Conservation (phyloP, 2,329 filamentous ascomycete genomes). For the Chaetomium strumarium region DNA sequence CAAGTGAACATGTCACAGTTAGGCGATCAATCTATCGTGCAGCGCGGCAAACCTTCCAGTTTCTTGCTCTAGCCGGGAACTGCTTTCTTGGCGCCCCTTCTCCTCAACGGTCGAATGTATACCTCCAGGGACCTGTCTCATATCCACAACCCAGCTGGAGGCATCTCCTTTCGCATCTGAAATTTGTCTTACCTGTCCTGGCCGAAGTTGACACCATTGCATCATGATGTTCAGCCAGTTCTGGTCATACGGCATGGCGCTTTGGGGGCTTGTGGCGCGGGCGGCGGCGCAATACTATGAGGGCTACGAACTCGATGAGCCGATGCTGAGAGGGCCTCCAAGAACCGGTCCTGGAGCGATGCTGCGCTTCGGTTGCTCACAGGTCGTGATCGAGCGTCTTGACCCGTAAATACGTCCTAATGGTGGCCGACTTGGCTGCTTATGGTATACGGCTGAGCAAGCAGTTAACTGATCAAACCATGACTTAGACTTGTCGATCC, state of each 20-base stretch:
- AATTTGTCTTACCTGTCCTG: neutral
- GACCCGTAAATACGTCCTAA: neutral
- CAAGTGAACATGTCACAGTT: neutral
- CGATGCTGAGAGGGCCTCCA: neutral
- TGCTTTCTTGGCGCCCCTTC: neutral
- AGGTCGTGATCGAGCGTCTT: conserved; percentile 7
- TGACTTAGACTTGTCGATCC: conserved; percentile 22
- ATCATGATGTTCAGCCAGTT: neutral
- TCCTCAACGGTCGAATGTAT: neutral
- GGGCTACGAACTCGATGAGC: neutral
- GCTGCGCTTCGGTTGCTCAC: conserved; percentile 10
- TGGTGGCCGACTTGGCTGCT: no score
- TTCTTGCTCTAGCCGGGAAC: no score
- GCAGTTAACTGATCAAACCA: no score
- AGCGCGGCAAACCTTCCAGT: neutral
- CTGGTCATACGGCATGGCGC: neutral
- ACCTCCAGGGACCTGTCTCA: neutral
- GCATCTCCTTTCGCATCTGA: neutral
- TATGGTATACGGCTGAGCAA: no score
- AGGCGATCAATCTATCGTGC: neutral
- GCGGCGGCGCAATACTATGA: neutral
- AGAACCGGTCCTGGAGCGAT: neutral
- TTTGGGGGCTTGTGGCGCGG: neutral
- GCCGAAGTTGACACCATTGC: neutral
- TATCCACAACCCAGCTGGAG: neutral